Evolutionary conservation across 306 rosid species (phyloP), one percentile per base, ranked within the genome.

Genomic region (Phaseolus lunatus): DNA sequence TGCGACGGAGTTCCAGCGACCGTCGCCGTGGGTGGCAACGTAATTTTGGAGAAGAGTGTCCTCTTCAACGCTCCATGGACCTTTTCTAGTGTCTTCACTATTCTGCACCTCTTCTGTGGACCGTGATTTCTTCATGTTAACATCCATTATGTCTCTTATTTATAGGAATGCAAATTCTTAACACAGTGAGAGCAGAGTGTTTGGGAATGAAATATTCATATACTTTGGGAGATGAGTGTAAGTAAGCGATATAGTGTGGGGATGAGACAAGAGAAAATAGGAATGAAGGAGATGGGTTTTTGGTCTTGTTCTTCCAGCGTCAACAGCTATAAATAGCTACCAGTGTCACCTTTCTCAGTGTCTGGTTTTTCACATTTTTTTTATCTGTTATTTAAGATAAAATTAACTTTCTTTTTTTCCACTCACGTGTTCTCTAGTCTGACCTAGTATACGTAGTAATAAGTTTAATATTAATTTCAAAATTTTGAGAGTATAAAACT

Each of bases 11-110:
- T 88, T 83, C 91, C 89, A 88, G 41, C 41, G 80, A 52, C 86
- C 85, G 15, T 88, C 70, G 3, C 89, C 89, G 22, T 85, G 81
- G 44, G 33, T 48, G 67, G 77, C 64, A 4, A 88, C 67, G 53
- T 85, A 82, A 26, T 43, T 73, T 13, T 52, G 24, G 57, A 88
- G 91, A 57, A 68, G 23, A 62, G 78, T 47, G 73, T 88, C 91
- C 73, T 88, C 91, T 71, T 85, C 85, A 6, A 65, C 78, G 15
- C 86, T 85, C 91, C 91, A 88, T 47, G 86, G 80, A 71, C 91
- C 91, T 81, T 84, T 88, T 52, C 79, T 84, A 5, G 86, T 52
- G 43, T 31, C 54, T 52, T 70, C 76, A 14, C 63, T 29, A 4
- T 44, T 20, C 65, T 65, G 13, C 23, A 16, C 24, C 68, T 31